Evolutionary conservation across 345 rosid genomes (phyloP).

Genomic region (Moricandia arvensis): DNA sequence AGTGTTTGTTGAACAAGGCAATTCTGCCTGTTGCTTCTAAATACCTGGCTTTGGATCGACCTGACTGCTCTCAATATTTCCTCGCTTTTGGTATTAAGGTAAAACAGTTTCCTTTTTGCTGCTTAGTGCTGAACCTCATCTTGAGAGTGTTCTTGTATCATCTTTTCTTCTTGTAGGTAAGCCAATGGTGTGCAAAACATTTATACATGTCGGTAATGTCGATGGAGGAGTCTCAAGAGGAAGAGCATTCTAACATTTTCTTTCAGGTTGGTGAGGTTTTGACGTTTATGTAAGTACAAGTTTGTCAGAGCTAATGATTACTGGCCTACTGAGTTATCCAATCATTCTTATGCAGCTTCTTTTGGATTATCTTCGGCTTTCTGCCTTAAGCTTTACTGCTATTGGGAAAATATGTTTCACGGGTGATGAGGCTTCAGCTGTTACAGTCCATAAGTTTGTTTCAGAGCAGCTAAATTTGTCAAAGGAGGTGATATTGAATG

Average conservation of each 20-base stretch:
- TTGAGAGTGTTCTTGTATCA: conserved; percentile 1
- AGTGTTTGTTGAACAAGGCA: conserved; percentile 71
- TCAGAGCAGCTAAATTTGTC: conserved; percentile 59
- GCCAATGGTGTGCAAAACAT: conserved; percentile 86
- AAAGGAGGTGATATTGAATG: conserved; percentile 48
- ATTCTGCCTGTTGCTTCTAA: conserved; percentile 61
- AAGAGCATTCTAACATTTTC: conserved; percentile 64
- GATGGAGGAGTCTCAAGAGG: conserved; percentile 79
- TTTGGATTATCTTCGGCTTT: conserved; percentile 56
- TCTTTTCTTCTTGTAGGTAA: conserved; percentile 46
- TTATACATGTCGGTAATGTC: conserved; percentile 81
- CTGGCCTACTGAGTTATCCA: conserved; percentile 4
- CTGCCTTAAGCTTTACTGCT: conserved; percentile 55
- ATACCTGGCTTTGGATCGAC: conserved; percentile 47
- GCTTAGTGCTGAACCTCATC: neutral
- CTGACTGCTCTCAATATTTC: conserved; percentile 44
- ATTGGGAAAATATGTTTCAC: conserved; percentile 43
- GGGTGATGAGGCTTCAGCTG: conserved; percentile 39
- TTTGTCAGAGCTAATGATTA: neutral
- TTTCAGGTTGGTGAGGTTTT: conserved; percentile 49
- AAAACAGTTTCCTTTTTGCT: neutral
- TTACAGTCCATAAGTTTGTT: conserved; percentile 53
- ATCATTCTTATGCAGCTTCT: conserved; percentile 65
- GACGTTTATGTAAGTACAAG: neutral
- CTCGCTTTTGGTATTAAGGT: conserved; percentile 72